Evolutionary conservation across 768 basidiomycete species (phyloP).

Genomic region (Antrodiella citrinella): DNA sequence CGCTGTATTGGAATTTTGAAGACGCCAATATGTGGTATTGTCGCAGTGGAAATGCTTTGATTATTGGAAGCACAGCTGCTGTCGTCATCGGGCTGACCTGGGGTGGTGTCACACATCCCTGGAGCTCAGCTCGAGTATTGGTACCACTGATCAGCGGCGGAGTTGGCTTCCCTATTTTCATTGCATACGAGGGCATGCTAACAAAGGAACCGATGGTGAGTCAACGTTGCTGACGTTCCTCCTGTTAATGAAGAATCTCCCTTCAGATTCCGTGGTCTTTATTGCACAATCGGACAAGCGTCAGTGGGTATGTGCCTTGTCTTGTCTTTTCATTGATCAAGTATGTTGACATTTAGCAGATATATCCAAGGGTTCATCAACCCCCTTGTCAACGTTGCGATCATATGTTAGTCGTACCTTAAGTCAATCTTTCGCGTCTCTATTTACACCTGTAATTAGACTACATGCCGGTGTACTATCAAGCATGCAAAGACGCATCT

Average conservation of each 20-base stretch:
- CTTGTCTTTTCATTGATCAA: neutral
- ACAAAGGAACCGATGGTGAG: slow-evolving; percentile 17
- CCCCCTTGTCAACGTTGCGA: neutral
- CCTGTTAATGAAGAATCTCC: no score
- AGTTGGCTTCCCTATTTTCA: slow-evolving; percentile 24
- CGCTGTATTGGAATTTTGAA: neutral
- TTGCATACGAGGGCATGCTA: slow-evolving; percentile 20
- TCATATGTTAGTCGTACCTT: slow-evolving; percentile 13
- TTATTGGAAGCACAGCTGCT: slow-evolving; percentile 15
- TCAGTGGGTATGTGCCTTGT: neutral
- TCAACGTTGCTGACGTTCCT: no score
- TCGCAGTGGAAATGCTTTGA: slow-evolving; percentile 18
- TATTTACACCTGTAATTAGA: slow-evolving; percentile 13
- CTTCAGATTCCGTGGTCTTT: neutral
- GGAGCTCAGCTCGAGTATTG: slow-evolving; percentile 25
- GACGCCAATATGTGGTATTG: neutral
- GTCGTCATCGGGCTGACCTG: slow-evolving; percentile 19
- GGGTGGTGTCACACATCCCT: slow-evolving; percentile 29
- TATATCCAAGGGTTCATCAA: slow-evolving; percentile 19
- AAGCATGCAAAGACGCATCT: slow-evolving; percentile 29
- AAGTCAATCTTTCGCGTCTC: no score
- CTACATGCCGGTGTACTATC: slow-evolving; percentile 35
- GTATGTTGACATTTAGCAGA: slow-evolving; percentile 8
- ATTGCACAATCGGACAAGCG: neutral
- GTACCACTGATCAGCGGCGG: slow-evolving; percentile 28